Evolutionary conservation across 495 filamentous ascomycete genomes (phyloP).

Genomic region (Penicillium simplicissimum): DNA sequence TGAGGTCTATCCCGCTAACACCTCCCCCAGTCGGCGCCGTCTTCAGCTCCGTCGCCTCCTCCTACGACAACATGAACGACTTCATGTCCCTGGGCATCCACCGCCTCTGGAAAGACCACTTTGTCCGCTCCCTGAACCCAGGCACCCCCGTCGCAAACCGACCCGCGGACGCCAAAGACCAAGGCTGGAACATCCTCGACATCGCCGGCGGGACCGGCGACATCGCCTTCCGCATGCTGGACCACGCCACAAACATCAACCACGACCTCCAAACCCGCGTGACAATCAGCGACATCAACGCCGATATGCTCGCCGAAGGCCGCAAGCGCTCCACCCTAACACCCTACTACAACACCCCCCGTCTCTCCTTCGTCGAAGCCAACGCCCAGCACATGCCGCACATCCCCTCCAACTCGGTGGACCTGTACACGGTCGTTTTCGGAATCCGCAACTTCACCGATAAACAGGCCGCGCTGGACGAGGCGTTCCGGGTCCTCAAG

Average conservation of each 20-base stretch:
- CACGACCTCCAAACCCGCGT: conserved; percentile 74
- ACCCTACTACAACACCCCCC: conserved; percentile 55
- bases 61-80: conserved; percentile 97
- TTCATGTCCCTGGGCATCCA: conserved; percentile 98
- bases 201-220: conserved; percentile 97
- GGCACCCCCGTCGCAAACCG: conserved; percentile 62
- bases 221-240: conserved; percentile 95
- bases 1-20: conserved; percentile 19
- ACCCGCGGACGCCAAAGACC: conserved; percentile 29
- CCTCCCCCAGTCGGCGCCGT: conserved; percentile 70
- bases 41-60: conserved; percentile 92
- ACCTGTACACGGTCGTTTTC: conserved; percentile 97
- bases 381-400: conserved; percentile 80
- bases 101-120: conserved; percentile 97
- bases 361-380: conserved; percentile 79
- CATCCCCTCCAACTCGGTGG: conserved; percentile 65
- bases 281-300: conserved; percentile 93
- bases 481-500: conserved; percentile 85
- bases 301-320: conserved; percentile 88
- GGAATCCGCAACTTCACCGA: conserved; percentile 96
- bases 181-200: conserved; percentile 84
- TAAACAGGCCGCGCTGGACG: conserved; percentile 73
- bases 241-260: conserved; percentile 83
- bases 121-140: conserved; percentile 88
- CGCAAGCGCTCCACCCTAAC: conserved; percentile 67